These are phyloP conservation scores for Hondaea fermentalgiana DNA, from an alignment of 108 stramenopile species.

Conservation along the genomic window DNA sequence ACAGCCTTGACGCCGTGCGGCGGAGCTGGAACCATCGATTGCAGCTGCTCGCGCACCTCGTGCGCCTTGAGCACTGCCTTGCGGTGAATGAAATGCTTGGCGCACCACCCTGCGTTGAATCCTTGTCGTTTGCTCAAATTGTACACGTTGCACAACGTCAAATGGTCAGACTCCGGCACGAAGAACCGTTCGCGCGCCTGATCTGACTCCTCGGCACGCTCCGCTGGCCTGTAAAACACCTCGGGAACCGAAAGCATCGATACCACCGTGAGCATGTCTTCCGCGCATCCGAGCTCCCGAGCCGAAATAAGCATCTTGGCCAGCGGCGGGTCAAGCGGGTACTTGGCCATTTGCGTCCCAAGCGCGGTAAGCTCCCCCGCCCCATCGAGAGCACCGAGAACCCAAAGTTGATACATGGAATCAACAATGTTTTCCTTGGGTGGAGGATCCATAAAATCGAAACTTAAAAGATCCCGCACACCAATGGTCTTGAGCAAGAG, in stretches of 20 bases:
- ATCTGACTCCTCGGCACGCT: conserved; percentile 95
- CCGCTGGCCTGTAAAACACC: conserved; percentile 90
- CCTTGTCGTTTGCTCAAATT: conserved; percentile 81
- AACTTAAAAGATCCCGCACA: conserved; percentile 77
- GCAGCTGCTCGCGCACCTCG: conserved; percentile 89
- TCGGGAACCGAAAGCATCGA: conserved; percentile 91
- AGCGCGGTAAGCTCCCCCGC: conserved; percentile 76
- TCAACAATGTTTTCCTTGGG: conserved; percentile 92
- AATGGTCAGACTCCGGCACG: conserved; percentile 96
- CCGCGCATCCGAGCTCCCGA: conserved; percentile 65
- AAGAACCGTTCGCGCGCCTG: conserved; percentile 95
- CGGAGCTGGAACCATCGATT: conserved; percentile 56
- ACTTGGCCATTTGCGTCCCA: conserved; percentile 90
- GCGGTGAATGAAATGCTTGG: conserved; percentile 88
- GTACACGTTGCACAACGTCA: conserved; percentile 91
- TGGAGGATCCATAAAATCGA: conserved; percentile 97
- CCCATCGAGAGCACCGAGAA: conserved; percentile 92
- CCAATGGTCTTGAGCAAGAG: conserved; percentile 91
- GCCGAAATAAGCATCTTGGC: conserved; percentile 94
- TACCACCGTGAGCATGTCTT: conserved; percentile 86
- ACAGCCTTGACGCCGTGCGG: conserved; percentile 24
- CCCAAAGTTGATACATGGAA: conserved; percentile 94
- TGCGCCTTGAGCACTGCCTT: conserved; percentile 92
- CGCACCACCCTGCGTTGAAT: conserved; percentile 86
- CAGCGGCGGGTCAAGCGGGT: conserved; percentile 89